A percentile compares a stretch with the other conserved stretches of the same genome.
Evolutionary conservation across 1,284 basidiomycete species (phyloP).

Genomic region (Leccinum solheimii): DNA sequence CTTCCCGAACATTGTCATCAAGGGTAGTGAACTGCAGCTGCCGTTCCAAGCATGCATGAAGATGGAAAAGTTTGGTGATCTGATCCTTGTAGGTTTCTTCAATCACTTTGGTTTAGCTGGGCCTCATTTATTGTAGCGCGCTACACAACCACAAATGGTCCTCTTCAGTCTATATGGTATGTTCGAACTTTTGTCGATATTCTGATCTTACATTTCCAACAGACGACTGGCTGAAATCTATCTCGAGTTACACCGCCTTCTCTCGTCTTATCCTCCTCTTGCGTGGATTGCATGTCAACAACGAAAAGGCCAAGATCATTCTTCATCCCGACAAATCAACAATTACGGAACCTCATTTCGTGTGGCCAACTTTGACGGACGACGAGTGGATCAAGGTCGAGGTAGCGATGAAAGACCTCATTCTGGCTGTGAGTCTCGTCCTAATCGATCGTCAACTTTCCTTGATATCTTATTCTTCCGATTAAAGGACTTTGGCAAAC

Average conservation of each 20-base stretch:
- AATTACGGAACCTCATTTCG: slow-evolving; percentile 96
- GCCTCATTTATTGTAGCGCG: slow-evolving; percentile 53
- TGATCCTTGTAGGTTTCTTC: slow-evolving; percentile 69
- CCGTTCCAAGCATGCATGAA: slow-evolving; percentile 99
- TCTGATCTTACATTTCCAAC: slow-evolving; percentile 10
- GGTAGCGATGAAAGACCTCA: slow-evolving; percentile 94
- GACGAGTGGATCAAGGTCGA: slow-evolving; percentile 99
- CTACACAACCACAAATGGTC: slow-evolving; percentile 99
- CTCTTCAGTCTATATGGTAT: slow-evolving; percentile 94
- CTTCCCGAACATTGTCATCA: slow-evolving; percentile 99
- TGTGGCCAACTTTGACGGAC: slow-evolving; percentile 94
- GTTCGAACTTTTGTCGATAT: slow-evolving; percentile 13
- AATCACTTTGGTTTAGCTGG: not conserved
- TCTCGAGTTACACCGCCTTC: slow-evolving; percentile 99
- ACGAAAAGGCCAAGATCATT: slow-evolving; percentile 97
- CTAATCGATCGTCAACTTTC: not conserved
- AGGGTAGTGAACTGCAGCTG: slow-evolving; percentile 96
- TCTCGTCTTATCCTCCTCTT: slow-evolving; percentile 95
- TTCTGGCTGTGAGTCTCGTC: slow-evolving; percentile 64
- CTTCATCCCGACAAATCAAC: slow-evolving; percentile 92
- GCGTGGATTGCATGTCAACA: slow-evolving; percentile 97
- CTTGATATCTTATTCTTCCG: slow-evolving; percentile 11
- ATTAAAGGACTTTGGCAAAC: slow-evolving; percentile 91
- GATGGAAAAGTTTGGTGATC: slow-evolving; percentile 99
- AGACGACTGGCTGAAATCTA: slow-evolving; percentile 99